These are phyloP conservation scores for Picea abies DNA, from an alignment of 83 land plant species.

Conservation along the genomic window DNA sequence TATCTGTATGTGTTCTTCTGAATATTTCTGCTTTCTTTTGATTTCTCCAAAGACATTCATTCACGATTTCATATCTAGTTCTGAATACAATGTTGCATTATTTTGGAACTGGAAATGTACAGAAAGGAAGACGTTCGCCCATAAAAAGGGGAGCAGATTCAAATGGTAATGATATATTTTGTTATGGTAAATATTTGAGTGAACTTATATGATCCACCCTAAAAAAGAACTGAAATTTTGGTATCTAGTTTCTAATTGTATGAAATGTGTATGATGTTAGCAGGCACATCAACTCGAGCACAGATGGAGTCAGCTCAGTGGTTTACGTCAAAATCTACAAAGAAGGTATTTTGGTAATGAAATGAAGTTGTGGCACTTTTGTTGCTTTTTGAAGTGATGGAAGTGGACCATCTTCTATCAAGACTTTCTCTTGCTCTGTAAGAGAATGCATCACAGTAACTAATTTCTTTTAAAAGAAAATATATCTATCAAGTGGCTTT, in stretches of 20 bases:
- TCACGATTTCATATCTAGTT: neutral
- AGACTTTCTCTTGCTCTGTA: neutral
- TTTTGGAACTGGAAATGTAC: neutral
- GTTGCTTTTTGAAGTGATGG: neutral
- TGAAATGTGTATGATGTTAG: neutral
- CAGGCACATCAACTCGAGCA: constrained; percentile 24
- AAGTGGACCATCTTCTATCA: neutral
- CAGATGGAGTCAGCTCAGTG: constrained; percentile 44
- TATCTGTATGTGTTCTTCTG: constrained; percentile 50
- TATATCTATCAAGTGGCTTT: too few species aligned
- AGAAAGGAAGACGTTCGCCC: neutral
- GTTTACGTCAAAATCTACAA: constrained; percentile 63
- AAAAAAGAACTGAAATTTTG: neutral
- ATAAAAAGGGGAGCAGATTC: neutral
- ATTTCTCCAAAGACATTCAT: constrained; percentile 1
- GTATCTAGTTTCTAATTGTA: neutral
- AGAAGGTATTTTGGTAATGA: constrained; percentile 41
- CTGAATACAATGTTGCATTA: neutral
- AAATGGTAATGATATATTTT: constrained; percentile 10
- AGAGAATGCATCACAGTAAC: neutral
- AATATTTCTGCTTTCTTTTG: constrained; percentile 14
- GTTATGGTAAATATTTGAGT: neutral
- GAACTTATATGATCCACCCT: constrained; percentile 17
- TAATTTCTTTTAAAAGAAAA: too few species aligned
- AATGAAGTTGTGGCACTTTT: neutral